These are phyloP conservation scores for Aureobasidium vineae DNA, from an alignment of 2,329 filamentous ascomycete genomes.

Conservation along the genomic window DNA sequence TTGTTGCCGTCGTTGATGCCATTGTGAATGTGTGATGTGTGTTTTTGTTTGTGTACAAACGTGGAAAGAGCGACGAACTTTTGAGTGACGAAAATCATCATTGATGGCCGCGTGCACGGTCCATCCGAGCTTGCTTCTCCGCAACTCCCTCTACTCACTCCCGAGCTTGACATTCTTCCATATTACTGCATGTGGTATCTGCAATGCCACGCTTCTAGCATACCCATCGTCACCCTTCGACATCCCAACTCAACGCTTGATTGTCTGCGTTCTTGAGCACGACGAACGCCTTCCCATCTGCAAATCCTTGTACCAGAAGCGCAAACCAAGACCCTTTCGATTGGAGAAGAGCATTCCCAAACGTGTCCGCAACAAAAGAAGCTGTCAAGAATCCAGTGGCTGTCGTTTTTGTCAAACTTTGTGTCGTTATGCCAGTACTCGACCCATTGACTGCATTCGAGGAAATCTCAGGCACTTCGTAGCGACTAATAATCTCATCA, in stretches of 20 bases:
- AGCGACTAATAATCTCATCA: constrained; percentile 68
- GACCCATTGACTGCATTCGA: neutral
- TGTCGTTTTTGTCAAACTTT: constrained; percentile 40
- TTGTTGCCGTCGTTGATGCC: constrained; percentile 17
- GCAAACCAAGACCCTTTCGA: constrained; percentile 37
- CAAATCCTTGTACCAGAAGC: constrained; percentile 35
- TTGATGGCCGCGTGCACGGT: constrained; percentile 8
- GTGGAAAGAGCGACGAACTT: constrained; percentile 6
- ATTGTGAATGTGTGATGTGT: neutral
- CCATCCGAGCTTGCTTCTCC: neutral
- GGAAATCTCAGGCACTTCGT: constrained; percentile 52
- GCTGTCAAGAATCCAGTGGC: constrained; percentile 48
- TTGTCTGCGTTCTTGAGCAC: constrained; percentile 33
- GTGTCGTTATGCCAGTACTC: neutral
- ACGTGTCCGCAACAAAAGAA: constrained; percentile 36
- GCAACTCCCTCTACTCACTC: neutral
- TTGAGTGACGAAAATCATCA: constrained; percentile 16
- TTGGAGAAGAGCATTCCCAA: constrained; percentile 35
- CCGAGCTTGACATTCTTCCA: neutral
- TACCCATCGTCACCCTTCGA: constrained; percentile 18
- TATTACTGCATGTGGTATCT: too few species aligned
- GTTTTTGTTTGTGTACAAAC: neutral
- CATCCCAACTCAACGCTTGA: constrained; percentile 38
- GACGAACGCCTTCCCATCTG: constrained; percentile 33
- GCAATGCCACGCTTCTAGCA: neutral